Evolutionary conservation across 495 filamentous ascomycete species (phyloP), one percentile per base, ranked within the genome.

Genomic region (Sporormia fimetaria): DNA sequence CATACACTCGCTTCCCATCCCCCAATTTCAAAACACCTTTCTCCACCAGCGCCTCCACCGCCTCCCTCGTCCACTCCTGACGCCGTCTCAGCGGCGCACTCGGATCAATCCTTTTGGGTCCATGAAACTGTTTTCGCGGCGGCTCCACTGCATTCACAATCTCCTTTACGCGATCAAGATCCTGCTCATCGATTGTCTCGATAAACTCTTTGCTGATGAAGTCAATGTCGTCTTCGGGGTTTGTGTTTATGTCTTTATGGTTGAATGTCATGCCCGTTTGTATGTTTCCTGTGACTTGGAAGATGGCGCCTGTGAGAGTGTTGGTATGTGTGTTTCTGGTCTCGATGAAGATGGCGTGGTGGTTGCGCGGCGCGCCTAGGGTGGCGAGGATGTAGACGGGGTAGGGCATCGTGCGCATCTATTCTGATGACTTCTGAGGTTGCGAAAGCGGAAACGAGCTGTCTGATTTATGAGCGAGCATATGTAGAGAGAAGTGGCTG

Each of bases 271-370:
- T 47, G 6, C 44, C 44, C 24, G 40, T 18, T 21, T 37, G 29
- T 9, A 47, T 41, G 29, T 37, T 41, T 35, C 44, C 31, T n/a
- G 25, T 10, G 30, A 47, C 44, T 12, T 47, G 44, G 37, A 47
- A 47, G 15, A 47, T 20, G 15, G 24, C 28, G 28, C 44, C 44
- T 21, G 11, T 15, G 23, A 15, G 12, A 21, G 38, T 23, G 26
- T 4, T 22, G 10, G 38, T 17, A n/a, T n/a, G n/a, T n/a, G n/a
- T n/a, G n/a, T n/a, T n/a, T n/a, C n/a, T n/a, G 10, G 42, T 46
- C 40, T 39, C 20, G 34, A 46, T 21, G 42, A 46, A 46, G 30
- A 46, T 46, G 25, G 26, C 42, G 22, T 39, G 42, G 24, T 46
- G 42, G 27, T 41, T 41, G 6, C 38, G 38, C 3, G 38, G 12